Evolutionary conservation across 805 yeast genomes (phyloP), one percentile per base, ranked within the genome.

Genomic region (Ogataea trehalophila): DNA sequence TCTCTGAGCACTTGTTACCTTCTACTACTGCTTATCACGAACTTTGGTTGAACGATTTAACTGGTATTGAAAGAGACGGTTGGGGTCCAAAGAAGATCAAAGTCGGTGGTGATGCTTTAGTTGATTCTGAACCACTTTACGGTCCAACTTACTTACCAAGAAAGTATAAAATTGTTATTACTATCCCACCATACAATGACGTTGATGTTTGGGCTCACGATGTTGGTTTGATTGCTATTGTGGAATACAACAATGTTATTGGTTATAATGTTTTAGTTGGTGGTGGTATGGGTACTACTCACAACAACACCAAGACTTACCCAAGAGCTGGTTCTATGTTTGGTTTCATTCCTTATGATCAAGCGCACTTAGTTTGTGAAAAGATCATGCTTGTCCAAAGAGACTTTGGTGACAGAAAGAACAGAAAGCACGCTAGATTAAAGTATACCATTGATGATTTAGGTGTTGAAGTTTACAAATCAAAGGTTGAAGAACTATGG

Each of bases 271-370:
- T 92, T 45, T 77, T 86, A 51, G 96, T 85, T 54, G 98, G 98
- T 68, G 98, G 98, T 73, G 98, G 98, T 76, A 92, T 92, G 98
- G 98, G 98, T 60, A 80, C 95, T 38, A 92, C 98, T 14, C 98
- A 92, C 68, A 92, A 91, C 77, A 92, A 92, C 74, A 85, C 85
- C 63, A 92, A 92, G 76, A 92, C 98, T 0, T 92, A 92, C 65
- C 98, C 98, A 60, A 80, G 98, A 71, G 80, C 96, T 6, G 98
- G 96, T 53, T 84, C 96, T 17, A 71, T 81, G 69, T 77, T 92
- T 55, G 98, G 98, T 26, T 92, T 72, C 62, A 81, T 83, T 42
- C 54, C 80, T 4, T 73, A 74, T 51, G 91, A 83, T 43, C 79
- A 89, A 65, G 76, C 88, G 42, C 82, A 80, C 52, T 68, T 77